These are phyloP conservation scores for Falciphora oryzae DNA, from an alignment of 2,329 filamentous ascomycete species.

Conservation along the genomic window DNA sequence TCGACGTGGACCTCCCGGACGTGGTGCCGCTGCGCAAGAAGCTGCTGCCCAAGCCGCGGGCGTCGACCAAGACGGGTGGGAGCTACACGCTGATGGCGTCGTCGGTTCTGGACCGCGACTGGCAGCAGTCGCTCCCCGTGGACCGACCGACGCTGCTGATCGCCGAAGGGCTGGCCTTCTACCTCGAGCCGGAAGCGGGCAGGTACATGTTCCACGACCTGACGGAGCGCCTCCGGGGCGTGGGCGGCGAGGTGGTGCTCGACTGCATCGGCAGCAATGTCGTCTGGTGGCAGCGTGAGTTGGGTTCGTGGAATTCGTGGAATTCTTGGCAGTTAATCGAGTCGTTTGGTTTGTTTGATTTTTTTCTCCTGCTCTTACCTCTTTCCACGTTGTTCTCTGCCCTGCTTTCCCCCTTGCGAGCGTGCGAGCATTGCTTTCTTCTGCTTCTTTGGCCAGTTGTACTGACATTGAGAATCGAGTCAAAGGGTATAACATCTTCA, in stretches of 20 bases:
- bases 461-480: background rate
- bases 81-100: slow-evolving; percentile 24
- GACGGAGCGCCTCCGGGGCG: slow-evolving; percentile 7
- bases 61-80: slow-evolving; percentile 6
- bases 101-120: slow-evolving; percentile 22
- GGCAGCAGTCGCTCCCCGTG: slow-evolving; percentile 24
- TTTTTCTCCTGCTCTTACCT: background rate
- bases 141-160: slow-evolving; percentile 27
- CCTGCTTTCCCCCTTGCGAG: background rate
- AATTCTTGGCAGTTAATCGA: background rate
- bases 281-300: slow-evolving; percentile 9
- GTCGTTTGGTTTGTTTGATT: background rate
- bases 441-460: background rate
- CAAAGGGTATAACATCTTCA: background rate
- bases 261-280: slow-evolving; percentile 6
- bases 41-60: slow-evolving; percentile 18
- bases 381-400: background rate
- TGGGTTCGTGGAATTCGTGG: background rate
- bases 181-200: slow-evolving; percentile 16
- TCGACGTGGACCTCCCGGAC: slow-evolving; percentile 29
- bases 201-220: slow-evolving; percentile 8
- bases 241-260: slow-evolving; percentile 9
- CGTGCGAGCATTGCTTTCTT: background rate
- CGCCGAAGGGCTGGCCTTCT: slow-evolving; percentile 28
- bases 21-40: slow-evolving; percentile 25